Evolutionary conservation across 345 rosid genomes (phyloP), one percentile per base, ranked within the genome.

Genomic region (Brassica cretica): DNA sequence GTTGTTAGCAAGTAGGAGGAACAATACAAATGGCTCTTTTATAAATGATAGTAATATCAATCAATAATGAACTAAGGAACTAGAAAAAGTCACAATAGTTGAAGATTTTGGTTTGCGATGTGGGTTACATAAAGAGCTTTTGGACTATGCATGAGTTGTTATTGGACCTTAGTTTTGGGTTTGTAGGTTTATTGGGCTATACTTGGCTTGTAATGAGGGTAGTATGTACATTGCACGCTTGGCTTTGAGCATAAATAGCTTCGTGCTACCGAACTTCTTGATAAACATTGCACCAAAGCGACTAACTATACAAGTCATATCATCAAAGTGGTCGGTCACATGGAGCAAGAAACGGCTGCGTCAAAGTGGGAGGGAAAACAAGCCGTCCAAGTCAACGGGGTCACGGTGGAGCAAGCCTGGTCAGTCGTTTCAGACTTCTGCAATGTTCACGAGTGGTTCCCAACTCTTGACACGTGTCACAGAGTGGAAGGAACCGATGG

Each of bases 291-390:
- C 64, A 63, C 33, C 55, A 2, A 64, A 66, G 41, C 33, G 46
- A 56, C 9, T 21, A 56, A 18, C 24, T 56, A 18, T 8, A 58
- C n/a, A 4, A 19, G 14, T 33, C 35, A 44, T 39, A 18, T 64
- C 64, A 64, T 5, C 72, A 29, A 59, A 66, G 32, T 39, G 33
- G 25, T 15, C 5, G 70, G 44, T 64, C 55, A 62, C 46, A 80
- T 80, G 83, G 76, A 59, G 18, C 12, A 49, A 1, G 66, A 79
- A 69, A 64, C 63, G 76, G 25, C 18, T 64, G 25, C 56, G 46
- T 21, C 25, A 0, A 83, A 82, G 62, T 91, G 98, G 96, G 86
- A 84, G 74, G 96, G 91, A 30, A 88, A 82, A 71, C 67, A 77
- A 37, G 66, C 16, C 0, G 86, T 73, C 12, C 87, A 82, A 81